Conservation (phyloP, 805 yeast genomes). For the Yarrowia sp. region DNA sequence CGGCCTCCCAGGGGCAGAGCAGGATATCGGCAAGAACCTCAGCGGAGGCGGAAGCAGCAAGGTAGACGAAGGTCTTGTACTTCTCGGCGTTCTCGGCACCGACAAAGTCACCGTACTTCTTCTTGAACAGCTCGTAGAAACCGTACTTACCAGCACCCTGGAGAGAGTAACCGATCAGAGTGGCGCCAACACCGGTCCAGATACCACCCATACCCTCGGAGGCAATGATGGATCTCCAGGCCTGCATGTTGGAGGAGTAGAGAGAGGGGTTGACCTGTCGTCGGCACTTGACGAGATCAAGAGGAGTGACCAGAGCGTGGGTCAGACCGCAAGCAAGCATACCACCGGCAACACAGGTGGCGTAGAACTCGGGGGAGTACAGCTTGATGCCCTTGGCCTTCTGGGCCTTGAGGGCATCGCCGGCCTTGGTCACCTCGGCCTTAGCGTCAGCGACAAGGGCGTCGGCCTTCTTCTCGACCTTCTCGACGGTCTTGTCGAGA, state of each 20-base stretch:
- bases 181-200: constrained; percentile 77
- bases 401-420: constrained; percentile 34
- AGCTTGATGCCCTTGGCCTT: constrained; percentile 40
- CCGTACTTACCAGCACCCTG: constrained; percentile 92
- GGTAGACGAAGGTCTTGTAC: constrained; percentile 61
- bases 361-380: constrained; percentile 61
- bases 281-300: constrained; percentile 80
- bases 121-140: constrained; percentile 75
- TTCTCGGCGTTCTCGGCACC: constrained; percentile 54
- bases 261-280: constrained; percentile 67
- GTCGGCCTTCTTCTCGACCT: constrained; percentile 34
- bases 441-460: constrained; percentile 37
- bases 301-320: constrained; percentile 80
- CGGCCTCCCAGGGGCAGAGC: constrained; percentile 81
- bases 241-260: constrained; percentile 65
- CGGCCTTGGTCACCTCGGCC: constrained; percentile 39
- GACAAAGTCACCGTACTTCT: constrained; percentile 55
- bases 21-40: constrained; percentile 79
- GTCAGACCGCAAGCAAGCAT: constrained; percentile 46
- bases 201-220: constrained; percentile 64
- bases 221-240: constrained; percentile 62
- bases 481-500: constrained; percentile 37
- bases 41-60: constrained; percentile 78
- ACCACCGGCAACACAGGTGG: constrained; percentile 76
- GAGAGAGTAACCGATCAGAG: constrained; percentile 75